phyloP scores from a whole-genome alignment of 441 rosid species.

The Populus hybrid region DNA sequence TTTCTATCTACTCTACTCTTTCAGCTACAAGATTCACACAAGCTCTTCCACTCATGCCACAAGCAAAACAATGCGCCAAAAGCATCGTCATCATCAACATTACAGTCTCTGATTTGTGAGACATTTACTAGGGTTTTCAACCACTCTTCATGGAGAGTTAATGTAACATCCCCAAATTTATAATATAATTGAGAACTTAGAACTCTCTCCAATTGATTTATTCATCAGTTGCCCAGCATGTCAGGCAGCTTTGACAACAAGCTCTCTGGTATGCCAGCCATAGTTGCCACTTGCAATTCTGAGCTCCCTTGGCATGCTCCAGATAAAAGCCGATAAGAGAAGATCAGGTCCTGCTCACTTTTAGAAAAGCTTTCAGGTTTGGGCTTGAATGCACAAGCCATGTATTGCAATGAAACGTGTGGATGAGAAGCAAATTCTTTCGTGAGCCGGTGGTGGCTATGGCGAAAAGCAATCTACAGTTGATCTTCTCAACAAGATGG shows the following conservation, averaged over 20 bases:
- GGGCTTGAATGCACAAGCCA: conserved; percentile 75
- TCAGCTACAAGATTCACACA: too few species aligned
- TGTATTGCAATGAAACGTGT: conserved; percentile 75
- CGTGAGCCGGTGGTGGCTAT: conserved; percentile 89
- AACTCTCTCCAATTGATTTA: conserved; percentile 60
- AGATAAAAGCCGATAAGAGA: conserved; percentile 66
- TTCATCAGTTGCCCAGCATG: conserved; percentile 60
- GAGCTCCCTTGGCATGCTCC: conserved; percentile 98
- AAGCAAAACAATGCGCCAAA: too few species aligned
- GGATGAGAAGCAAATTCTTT: conserved; percentile 93
- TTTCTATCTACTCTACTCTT: too few species aligned
- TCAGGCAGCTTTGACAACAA: neutral
- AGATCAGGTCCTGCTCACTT: conserved; percentile 58
- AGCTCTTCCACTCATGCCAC: too few species aligned
- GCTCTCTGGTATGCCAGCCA: too few species aligned
- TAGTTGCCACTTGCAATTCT: conserved; percentile 76
- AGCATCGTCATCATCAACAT: too few species aligned
- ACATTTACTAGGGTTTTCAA: conserved; percentile 47
- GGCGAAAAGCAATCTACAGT: conserved; percentile 78
- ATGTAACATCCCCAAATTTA: too few species aligned
- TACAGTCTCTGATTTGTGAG: conserved; percentile 22
- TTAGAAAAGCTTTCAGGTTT: conserved; percentile 29
- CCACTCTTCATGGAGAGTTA: conserved; percentile 89
- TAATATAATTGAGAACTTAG: conserved; percentile 51
- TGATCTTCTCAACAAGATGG: too few species aligned